phyloP scores from a whole-genome alignment of 2,329 filamentous ascomycete species.

The Pseudogymnoascus sp. region DNA sequence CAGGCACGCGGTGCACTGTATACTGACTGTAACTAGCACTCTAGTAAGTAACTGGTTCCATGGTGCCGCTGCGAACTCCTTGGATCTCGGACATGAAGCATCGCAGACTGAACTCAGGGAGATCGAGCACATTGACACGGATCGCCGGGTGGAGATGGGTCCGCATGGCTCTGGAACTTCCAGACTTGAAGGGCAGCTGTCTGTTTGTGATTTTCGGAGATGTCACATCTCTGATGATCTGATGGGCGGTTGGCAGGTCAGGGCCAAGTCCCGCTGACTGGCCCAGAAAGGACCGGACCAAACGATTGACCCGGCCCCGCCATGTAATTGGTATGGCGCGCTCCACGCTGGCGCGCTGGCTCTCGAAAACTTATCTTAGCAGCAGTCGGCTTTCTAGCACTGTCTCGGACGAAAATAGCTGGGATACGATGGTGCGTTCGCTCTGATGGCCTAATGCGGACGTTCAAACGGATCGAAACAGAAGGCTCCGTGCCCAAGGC shows the following conservation, averaged over 20 bases:
- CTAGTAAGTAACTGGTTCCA: neutral
- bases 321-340: neutral
- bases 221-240: neutral
- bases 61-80: neutral
- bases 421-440: neutral
- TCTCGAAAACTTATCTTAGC: neutral
- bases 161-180: neutral
- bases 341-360: neutral
- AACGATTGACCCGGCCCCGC: neutral
- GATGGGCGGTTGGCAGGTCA: neutral
- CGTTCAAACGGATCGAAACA: conserved; percentile 2
- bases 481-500: neutral
- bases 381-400: neutral
- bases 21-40: neutral
- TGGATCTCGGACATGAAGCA: neutral
- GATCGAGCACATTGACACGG: neutral
- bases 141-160: conserved; percentile 4
- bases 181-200: neutral
- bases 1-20: neutral
- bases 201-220: neutral
- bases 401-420: conserved; percentile 4
- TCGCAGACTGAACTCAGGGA: neutral
- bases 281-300: neutral
- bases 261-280: neutral
- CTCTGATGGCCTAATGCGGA: neutral